Evolutionary conservation across 2,329 filamentous ascomycete species (phyloP).

Genomic region (Exserohilum turcica): DNA sequence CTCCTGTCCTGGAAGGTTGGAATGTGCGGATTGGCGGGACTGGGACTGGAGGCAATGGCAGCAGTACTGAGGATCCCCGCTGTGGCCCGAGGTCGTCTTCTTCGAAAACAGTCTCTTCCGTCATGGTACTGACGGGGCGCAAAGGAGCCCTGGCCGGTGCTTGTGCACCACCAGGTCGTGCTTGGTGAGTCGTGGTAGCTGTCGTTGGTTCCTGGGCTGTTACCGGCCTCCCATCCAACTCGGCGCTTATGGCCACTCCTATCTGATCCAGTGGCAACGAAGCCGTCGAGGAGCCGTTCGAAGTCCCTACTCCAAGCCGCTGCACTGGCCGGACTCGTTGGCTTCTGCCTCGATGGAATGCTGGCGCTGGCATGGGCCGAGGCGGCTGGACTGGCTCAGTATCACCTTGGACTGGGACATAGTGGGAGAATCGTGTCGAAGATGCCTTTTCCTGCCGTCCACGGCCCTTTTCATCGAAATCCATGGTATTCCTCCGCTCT

Average conservation of each 20-base stretch:
- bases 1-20: conserved; percentile 34
- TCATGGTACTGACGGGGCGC: conserved; percentile 41
- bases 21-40: conserved; percentile 43
- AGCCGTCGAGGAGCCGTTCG: conserved; percentile 27
- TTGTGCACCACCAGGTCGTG: conserved; percentile 10
- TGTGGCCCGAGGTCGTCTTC: conserved; percentile 37
- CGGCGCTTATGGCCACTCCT: conserved; percentile 46
- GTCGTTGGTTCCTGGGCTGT: conserved; percentile 12
- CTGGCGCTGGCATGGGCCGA: conserved; percentile 18
- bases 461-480: conserved; percentile 30
- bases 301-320: conserved; percentile 28
- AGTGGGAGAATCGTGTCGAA: conserved; percentile 32
- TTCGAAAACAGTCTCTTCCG: conserved; percentile 47
- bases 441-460: conserved; percentile 17
- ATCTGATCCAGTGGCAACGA: conserved; percentile 42
- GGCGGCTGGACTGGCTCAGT: conserved; percentile 20
- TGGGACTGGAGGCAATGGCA: conserved; percentile 41
- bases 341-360: conserved; percentile 12
- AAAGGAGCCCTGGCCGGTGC: conserved; percentile 11
- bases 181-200: conserved; percentile 5
- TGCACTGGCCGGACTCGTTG: conserved; percentile 17
- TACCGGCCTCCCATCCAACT: conserved; percentile 36
- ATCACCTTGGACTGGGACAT: conserved; percentile 16
- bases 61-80: conserved; percentile 35
- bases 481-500: conserved; percentile 31